phyloP scores from a whole-genome alignment of 345 rosid species.

The Capsella bursapastoris region DNA sequence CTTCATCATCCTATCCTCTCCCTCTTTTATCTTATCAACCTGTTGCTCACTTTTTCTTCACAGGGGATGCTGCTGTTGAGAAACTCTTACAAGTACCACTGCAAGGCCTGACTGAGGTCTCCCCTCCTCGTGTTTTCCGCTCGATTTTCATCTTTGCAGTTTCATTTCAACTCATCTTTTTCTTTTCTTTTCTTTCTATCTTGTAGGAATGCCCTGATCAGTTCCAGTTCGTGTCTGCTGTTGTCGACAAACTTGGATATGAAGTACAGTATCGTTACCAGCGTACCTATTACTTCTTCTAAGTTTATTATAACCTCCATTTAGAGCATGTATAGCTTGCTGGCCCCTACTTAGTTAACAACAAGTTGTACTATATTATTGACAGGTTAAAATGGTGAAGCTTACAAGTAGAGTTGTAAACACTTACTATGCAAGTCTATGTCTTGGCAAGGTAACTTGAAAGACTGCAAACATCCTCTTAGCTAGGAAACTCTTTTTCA shows the following conservation, averaged over 20 bases:
- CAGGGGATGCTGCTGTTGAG: slow-evolving; percentile 82
- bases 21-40: too few relatives aligned
- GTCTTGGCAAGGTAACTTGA: slow-evolving; percentile 68
- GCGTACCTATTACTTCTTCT: neutral
- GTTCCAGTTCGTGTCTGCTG: slow-evolving; percentile 64
- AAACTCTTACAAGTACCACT: slow-evolving; percentile 54
- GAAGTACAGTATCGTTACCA: slow-evolving; percentile 52
- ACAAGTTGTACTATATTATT: slow-evolving; percentile 18
- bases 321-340: neutral
- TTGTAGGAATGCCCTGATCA: slow-evolving; percentile 75
- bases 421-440: slow-evolving; percentile 73
- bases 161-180: neutral
- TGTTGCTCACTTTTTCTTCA: slow-evolving; percentile 25
- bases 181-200: neutral
- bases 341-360: slow-evolving; percentile 1
- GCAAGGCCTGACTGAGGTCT: slow-evolving; percentile 58
- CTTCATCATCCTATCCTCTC: too few relatives aligned
- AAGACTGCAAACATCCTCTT: slow-evolving; percentile 34
- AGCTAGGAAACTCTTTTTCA: neutral
- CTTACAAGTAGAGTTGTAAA: slow-evolving; percentile 74
- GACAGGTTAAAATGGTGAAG: slow-evolving; percentile 86
- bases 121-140: neutral
- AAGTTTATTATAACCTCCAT: neutral
- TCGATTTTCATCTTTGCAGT: slow-evolving; percentile 5
- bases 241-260: slow-evolving; percentile 68